phyloP scores from a whole-genome alignment of 352 stramenopile genomes.

The Pythium aphanidermatum region DNA sequence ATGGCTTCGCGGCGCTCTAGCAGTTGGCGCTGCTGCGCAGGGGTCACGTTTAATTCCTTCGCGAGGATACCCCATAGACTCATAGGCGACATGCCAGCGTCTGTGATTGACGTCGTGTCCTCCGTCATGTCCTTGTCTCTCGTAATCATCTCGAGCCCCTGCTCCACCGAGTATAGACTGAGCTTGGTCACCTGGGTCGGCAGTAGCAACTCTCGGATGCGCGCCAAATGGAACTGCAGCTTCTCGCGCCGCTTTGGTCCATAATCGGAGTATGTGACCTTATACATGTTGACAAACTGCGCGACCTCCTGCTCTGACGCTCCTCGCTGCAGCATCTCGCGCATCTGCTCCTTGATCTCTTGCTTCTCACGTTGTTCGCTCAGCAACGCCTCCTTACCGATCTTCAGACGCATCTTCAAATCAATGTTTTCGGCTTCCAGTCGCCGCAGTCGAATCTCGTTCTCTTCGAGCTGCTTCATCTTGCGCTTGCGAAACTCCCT shows the following conservation, averaged over 20 bases:
- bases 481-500: constrained; percentile 75
- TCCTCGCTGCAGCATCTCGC: constrained; percentile 61
- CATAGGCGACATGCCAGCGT: constrained; percentile 45
- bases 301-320: constrained; percentile 68
- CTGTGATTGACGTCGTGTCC: constrained; percentile 38
- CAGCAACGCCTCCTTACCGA: constrained; percentile 68
- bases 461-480: constrained; percentile 67
- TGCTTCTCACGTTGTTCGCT: constrained; percentile 73
- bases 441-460: constrained; percentile 48
- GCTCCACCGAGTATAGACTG: constrained; percentile 70
- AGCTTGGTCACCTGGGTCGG: constrained; percentile 77
- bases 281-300: constrained; percentile 79
- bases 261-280: constrained; percentile 78
- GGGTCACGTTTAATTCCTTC: constrained; percentile 60
- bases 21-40: constrained; percentile 61
- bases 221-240: constrained; percentile 62
- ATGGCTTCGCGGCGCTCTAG: constrained; percentile 54
- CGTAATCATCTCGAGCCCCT: constrained; percentile 52
- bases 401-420: constrained; percentile 76
- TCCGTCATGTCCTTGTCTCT: constrained; percentile 58
- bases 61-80: constrained; percentile 71
- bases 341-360: constrained; percentile 78
- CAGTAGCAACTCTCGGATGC: constrained; percentile 65
- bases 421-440: constrained; percentile 76
- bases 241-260: constrained; percentile 66